These are phyloP conservation scores for Neurospora sublineolata DNA, from an alignment of 495 filamentous ascomycete species.

Conservation along the genomic window DNA sequence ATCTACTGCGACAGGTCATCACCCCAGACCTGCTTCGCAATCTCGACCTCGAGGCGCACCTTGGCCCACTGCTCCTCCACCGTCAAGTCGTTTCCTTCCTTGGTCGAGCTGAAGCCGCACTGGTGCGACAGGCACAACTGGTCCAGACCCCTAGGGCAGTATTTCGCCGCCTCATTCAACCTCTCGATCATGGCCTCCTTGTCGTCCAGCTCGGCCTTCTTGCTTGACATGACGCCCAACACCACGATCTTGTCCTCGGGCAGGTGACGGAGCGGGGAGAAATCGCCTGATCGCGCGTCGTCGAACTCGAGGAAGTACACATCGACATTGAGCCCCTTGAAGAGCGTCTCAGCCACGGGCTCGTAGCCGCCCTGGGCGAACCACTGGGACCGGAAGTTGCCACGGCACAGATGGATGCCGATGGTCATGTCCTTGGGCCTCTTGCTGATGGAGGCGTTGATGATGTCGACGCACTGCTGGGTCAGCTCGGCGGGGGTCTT, in stretches of 20 bases:
- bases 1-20: conserved; percentile 28
- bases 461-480: conserved; percentile 49
- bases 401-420: conserved; percentile 55
- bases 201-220: conserved; percentile 51
- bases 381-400: conserved; percentile 46
- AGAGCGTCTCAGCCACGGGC: conserved; percentile 52
- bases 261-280: conserved; percentile 50
- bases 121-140: conserved; percentile 54
- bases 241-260: conserved; percentile 56
- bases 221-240: conserved; percentile 54
- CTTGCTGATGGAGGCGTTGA: conserved; percentile 48
- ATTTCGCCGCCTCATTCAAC: conserved; percentile 47
- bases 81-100: conserved; percentile 48
- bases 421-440: conserved; percentile 50
- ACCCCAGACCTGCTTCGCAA: conserved; percentile 39
- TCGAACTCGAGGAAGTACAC: conserved; percentile 64
- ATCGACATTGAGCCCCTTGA: conserved; percentile 51
- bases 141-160: conserved; percentile 47
- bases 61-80: conserved; percentile 49
- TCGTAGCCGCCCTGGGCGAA: conserved; percentile 61
- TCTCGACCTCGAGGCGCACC: conserved; percentile 32
- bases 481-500: conserved; percentile 44
- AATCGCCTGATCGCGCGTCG: conserved; percentile 53
- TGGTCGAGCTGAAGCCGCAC: conserved; percentile 57
- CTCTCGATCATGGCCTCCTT: conserved; percentile 48